Evolutionary conservation across 768 basidiomycete genomes (phyloP).

Genomic region (Phanerochaete sordida): DNA sequence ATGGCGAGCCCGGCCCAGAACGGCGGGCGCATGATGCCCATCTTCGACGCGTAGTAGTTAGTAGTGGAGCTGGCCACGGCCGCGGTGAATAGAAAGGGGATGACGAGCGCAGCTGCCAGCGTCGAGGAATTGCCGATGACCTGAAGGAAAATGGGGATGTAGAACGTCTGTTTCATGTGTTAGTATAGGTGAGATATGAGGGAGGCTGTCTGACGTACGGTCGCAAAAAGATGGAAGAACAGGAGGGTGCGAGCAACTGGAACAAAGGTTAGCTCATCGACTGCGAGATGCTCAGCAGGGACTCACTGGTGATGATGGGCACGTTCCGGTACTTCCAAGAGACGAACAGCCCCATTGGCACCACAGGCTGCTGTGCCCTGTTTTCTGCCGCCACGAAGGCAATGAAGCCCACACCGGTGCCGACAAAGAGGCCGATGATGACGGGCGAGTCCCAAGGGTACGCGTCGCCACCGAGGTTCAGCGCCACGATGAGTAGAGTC

Average conservation of each 20-base stretch:
- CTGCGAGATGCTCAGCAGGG: background rate
- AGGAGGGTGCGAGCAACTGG: constrained; percentile 8
- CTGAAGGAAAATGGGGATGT: constrained; percentile 14
- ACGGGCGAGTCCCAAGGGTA: constrained; percentile 12
- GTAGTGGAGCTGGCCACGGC: constrained; percentile 6
- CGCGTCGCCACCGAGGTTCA: constrained; percentile 13
- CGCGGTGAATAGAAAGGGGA: constrained; percentile 13
- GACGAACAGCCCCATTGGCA: constrained; percentile 12
- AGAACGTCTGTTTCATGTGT: constrained; percentile 10
- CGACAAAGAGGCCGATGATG: constrained; percentile 14
- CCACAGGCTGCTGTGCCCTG: constrained; percentile 6
- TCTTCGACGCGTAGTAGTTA: constrained; percentile 3
- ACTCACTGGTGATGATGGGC: constrained; percentile 13
- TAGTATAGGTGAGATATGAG: background rate
- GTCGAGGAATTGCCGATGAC: constrained; percentile 10
- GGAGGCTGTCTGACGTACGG: background rate
- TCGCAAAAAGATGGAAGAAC: constrained; percentile 16
- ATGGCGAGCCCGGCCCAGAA: constrained; percentile 9
- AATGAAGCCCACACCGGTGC: constrained; percentile 2
- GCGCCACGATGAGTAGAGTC: constrained; percentile 15
- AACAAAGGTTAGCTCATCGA: background rate
- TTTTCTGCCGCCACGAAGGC: constrained; percentile 13
- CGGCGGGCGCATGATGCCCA: constrained; percentile 7
- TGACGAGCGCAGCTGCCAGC: constrained; percentile 14
- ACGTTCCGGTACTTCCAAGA: constrained; percentile 12